Percentiles rank a stretch among this genome's conserved stretches.
These are phyloP conservation scores for Clarireedia monteithiana DNA, from an alignment of 2,329 filamentous ascomycete species.

Conservation along the genomic window DNA sequence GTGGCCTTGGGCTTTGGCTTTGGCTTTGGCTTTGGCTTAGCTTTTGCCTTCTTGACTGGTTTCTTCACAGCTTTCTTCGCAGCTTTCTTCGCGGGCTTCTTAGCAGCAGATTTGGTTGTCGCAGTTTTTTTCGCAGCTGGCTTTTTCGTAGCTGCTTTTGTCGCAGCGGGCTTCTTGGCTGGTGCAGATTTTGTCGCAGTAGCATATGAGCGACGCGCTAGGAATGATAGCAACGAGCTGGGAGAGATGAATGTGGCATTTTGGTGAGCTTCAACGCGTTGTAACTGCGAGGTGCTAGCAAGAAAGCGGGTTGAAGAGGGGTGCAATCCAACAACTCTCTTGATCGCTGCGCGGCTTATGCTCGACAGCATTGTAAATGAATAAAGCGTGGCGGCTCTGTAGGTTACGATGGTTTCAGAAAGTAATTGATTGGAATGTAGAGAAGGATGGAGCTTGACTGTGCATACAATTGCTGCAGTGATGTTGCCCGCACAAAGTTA, in stretches of 20 bases:
- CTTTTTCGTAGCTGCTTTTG: conserved; percentile 8
- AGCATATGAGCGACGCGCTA: conserved; percentile 17
- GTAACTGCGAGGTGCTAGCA: conserved; percentile 18
- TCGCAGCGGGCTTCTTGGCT: conserved; percentile 13
- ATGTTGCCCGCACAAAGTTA: not conserved
- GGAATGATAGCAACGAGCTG: conserved; percentile 8
- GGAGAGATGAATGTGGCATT: conserved; percentile 10
- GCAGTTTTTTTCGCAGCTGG: conserved; percentile 7
- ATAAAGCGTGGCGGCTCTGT: not conserved
- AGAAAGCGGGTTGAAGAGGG: conserved; percentile 22
- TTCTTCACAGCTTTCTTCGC: conserved; percentile 10
- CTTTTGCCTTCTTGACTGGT: conserved; percentile 10
- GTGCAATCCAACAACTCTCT: conserved; percentile 20
- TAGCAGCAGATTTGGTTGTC: not conserved
- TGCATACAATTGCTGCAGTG: not conserved
- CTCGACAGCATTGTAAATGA: conserved; percentile 26
- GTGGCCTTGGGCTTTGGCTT: conserved; percentile 10
- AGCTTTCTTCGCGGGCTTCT: not conserved
- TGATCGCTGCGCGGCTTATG: conserved; percentile 26
- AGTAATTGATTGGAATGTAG: conserved; percentile 3
- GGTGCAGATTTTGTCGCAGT: conserved; percentile 21
- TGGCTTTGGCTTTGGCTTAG: conserved; percentile 20
- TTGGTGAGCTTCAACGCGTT: conserved; percentile 20
- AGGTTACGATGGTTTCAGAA: not conserved
- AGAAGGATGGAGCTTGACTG: not conserved